Evolutionary conservation across 169 alveolate genomes (phyloP).

Genomic region (Plasmodium cynomolgi): DNA sequence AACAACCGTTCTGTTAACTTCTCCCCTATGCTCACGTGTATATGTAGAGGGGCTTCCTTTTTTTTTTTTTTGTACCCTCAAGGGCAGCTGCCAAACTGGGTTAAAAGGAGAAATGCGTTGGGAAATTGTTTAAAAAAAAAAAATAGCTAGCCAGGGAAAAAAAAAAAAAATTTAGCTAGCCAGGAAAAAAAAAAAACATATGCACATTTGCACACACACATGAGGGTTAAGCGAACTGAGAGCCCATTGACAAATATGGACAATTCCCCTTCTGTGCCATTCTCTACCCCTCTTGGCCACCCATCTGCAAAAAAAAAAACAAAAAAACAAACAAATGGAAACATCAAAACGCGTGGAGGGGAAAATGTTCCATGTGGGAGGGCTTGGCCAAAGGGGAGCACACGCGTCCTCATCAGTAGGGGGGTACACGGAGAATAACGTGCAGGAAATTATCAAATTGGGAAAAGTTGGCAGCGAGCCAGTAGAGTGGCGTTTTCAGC

Average conservation of each 20-base stretch:
- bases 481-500: conserved; percentile 52
- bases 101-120: neutral
- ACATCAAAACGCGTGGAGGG: neutral
- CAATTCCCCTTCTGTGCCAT: neutral
- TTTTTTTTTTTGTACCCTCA: neutral
- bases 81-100: neutral
- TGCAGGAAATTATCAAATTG: conserved; percentile 67
- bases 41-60: neutral
- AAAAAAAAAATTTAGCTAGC: neutral
- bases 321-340: neutral
- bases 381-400: neutral
- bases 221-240: neutral
- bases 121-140: neutral
- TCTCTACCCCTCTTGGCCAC: neutral
- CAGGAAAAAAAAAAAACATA: neutral
- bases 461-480: conserved; percentile 47
- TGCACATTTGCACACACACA: neutral
- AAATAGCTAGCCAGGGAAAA: neutral
- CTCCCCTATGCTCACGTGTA: neutral
- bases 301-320: neutral
- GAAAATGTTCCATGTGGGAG: neutral
- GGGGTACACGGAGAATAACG: conserved; percentile 53
- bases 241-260: neutral
- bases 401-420: conserved; percentile 23
- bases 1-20: neutral